phyloP scores from a whole-genome alignment of 257 asterid genomes.

The Cordia subcordata region DNA sequence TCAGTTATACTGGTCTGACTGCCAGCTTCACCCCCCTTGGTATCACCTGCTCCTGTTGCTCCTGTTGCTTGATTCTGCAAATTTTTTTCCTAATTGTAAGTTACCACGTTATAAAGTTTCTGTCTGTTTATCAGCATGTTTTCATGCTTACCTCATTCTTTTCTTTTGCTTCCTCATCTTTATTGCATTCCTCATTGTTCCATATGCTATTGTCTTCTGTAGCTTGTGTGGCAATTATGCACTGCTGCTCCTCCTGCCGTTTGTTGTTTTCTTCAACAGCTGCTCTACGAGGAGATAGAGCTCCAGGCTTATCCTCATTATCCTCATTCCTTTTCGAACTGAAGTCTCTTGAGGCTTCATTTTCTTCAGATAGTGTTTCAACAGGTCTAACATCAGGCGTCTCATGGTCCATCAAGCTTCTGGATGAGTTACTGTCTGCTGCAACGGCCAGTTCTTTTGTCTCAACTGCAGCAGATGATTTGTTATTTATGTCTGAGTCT shows the following conservation, averaged over 20 bases:
- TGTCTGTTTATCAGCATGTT: conserved; percentile 7
- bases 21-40: background rate
- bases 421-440: conserved; percentile 11
- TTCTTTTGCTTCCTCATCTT: conserved; percentile 14
- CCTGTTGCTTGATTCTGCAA: background rate
- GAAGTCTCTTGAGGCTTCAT: background rate
- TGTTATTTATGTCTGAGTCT: too few relatives aligned
- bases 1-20: background rate
- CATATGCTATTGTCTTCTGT: conserved; percentile 21
- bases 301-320: conserved; percentile 10
- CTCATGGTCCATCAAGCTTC: background rate
- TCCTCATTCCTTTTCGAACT: conserved; percentile 15
- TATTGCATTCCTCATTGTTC: conserved; percentile 1
- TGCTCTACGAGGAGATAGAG: conserved; percentile 13
- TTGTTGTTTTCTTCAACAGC: conserved; percentile 21
- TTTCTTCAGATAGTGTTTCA: background rate
- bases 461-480: background rate
- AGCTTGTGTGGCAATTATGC: conserved; percentile 6
- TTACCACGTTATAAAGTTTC: background rate
- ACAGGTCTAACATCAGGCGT: background rate
- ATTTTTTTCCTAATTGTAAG: conserved; percentile 4
- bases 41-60: too few relatives aligned
- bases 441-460: background rate
- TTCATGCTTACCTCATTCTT: conserved; percentile 28
- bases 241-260: background rate